A percentile compares a stretch with the other conserved stretches of the same genome.
Evolutionary conservation across 805 yeast genomes (phyloP).

Genomic region (Nakazawaea ishiwadae): DNA sequence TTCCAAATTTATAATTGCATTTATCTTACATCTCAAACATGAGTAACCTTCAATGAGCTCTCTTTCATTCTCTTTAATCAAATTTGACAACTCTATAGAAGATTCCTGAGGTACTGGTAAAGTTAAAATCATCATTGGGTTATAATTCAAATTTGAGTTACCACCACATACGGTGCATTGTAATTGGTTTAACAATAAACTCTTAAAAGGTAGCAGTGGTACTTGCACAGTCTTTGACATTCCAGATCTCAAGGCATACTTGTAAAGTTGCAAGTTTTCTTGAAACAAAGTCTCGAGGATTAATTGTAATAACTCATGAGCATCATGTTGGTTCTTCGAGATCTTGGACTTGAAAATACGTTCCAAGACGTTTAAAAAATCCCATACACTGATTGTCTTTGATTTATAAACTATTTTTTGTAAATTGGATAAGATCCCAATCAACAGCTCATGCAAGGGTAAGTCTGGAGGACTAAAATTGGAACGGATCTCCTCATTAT

Average conservation of each 20-base stretch:
- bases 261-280: constrained; percentile 47
- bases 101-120: constrained; percentile 62
- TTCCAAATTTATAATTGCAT: constrained; percentile 30
- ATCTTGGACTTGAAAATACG: constrained; percentile 66
- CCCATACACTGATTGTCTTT: constrained; percentile 69
- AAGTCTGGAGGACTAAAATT: constrained; percentile 28
- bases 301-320: constrained; percentile 85
- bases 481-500: constrained; percentile 12
- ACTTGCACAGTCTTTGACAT: constrained; percentile 19
- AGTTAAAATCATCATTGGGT: constrained; percentile 68
- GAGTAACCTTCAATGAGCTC: constrained; percentile 78
- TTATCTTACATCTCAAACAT: constrained; percentile 66
- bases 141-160: constrained; percentile 51
- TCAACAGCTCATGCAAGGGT: constrained; percentile 55
- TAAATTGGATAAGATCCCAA: constrained; percentile 46
- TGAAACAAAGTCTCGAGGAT: constrained; percentile 71
- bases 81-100: constrained; percentile 35
- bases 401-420: constrained; percentile 57
- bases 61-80: constrained; percentile 52
- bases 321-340: constrained; percentile 86
- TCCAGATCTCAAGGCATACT: constrained; percentile 20
- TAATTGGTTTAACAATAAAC: constrained; percentile 61
- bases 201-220: constrained; percentile 73
- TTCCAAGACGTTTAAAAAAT: constrained; percentile 70
- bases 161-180: constrained; percentile 65